These are phyloP conservation scores for Trichomonascaceae sp. DNA, from an alignment of 1,139 yeast species.

Conservation along the genomic window DNA sequence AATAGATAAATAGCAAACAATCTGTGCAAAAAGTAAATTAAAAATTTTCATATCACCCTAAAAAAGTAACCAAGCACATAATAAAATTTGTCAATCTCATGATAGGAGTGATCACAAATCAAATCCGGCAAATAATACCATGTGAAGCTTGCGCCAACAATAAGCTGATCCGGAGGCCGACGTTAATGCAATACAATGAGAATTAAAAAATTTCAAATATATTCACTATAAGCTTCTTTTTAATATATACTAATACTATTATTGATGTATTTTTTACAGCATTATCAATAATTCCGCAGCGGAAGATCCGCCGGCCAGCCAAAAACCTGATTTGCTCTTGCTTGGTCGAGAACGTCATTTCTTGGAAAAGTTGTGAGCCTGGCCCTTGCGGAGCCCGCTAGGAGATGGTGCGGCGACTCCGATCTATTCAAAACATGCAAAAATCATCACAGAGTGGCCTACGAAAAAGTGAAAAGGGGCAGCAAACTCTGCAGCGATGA, in stretches of 20 bases:
- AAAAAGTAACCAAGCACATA: neutral
- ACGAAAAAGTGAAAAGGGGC: neutral
- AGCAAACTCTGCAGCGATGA: neutral
- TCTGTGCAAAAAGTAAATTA: neutral
- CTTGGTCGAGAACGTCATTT: neutral
- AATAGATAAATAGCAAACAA: neutral
- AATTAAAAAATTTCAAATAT: no score
- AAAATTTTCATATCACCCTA: neutral
- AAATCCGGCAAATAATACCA: neutral
- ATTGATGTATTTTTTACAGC: no score
- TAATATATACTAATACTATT: no score
- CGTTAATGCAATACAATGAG: no score
- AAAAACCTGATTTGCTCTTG: neutral
- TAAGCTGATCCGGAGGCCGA: no score
- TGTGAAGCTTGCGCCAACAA: neutral
- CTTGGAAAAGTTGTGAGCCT: neutral
- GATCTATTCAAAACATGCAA: neutral
- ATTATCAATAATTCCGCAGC: no score
- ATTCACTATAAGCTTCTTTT: no score
- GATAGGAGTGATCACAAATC: neutral
- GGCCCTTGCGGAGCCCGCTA: neutral
- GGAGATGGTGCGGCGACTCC: neutral
- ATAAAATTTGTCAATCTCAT: neutral
- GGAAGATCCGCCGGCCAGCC: no score
- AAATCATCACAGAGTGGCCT: neutral